These are phyloP conservation scores for Paragyromitra xinjiangensis DNA, from an alignment of 495 filamentous ascomycete species.

Conservation along the genomic window DNA sequence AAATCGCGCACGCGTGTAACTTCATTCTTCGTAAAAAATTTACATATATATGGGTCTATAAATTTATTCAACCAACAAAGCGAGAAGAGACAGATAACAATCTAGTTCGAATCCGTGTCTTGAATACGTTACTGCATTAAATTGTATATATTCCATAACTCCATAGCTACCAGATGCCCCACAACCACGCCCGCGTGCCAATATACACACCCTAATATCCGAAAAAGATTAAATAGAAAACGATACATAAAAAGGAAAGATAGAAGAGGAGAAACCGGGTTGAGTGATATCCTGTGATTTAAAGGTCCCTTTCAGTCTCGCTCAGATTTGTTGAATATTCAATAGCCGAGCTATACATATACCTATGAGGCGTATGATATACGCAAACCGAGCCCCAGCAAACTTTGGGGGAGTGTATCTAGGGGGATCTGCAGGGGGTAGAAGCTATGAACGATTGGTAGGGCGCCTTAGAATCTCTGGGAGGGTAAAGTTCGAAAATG, in stretches of 20 bases:
- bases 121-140: neutral
- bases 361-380: no score
- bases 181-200: neutral
- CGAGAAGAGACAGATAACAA: neutral
- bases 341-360: no score
- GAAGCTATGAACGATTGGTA: conserved; percentile 8
- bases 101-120: neutral
- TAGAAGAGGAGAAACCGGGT: neutral
- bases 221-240: neutral
- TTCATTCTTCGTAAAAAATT: neutral
- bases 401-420: neutral
- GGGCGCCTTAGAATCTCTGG: conserved; percentile 6
- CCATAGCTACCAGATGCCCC: neutral
- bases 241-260: neutral
- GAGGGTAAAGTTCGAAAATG: conserved; percentile 6
- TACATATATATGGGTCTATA: neutral
- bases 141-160: neutral
- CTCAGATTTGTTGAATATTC: neutral
- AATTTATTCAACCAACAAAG: neutral
- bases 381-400: neutral
- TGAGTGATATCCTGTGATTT: neutral
- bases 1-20: no score
- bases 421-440: neutral
- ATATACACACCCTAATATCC: neutral
- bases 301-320: neutral